Evolutionary conservation across 2,329 filamentous ascomycete genomes (phyloP), one percentile per base, ranked within the genome.

Genomic region (Lomentospora prolificans): DNA sequence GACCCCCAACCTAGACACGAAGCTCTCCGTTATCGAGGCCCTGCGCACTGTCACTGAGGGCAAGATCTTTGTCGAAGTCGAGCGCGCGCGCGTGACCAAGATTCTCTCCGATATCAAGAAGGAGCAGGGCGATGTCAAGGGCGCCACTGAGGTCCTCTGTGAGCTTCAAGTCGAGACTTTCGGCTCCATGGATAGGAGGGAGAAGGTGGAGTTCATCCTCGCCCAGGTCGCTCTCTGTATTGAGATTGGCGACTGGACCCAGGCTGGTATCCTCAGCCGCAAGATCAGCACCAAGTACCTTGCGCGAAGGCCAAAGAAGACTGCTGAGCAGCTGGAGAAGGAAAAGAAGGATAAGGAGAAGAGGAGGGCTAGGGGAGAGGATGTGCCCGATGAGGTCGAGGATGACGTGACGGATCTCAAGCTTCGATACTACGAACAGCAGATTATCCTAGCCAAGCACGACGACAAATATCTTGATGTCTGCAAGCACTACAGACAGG

Each of bases 51-150:
- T 99, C 51, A 99, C 94, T 7, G 94, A 99, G 73, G 94, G 94
- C 74, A 99, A 99, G 87, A 99, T 99, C 70, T 99, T 99, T 66
- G 92, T 99, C 64, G 94, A 99, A 77, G 94, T 99, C 55, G 94
- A 99, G 79, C 86, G 94, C 63, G 94, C 94, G 61, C 88, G 94
- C 63, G 86, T 99, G 58, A 99, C 94, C 64, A 90, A 87, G 68
- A 95, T 96, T 61, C 80, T 99, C 10, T 97, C 94, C 53, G 84
- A 96, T 71, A 97, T 99, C 78, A 97, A 97, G 80, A 96, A 95
- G 74, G 76, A 88, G 61, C 90, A 97, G 73, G 92, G 91, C 61
- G 92, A 99, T 66, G 77, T 96, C 66, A 90, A 89, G 68, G 85
- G 89, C 4, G 94, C 94, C 28, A 86, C 89, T 55, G 92, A 97